Conservation (phyloP, 2,329 filamentous ascomycete genomes). For the Colletotrichum karsti region DNA sequence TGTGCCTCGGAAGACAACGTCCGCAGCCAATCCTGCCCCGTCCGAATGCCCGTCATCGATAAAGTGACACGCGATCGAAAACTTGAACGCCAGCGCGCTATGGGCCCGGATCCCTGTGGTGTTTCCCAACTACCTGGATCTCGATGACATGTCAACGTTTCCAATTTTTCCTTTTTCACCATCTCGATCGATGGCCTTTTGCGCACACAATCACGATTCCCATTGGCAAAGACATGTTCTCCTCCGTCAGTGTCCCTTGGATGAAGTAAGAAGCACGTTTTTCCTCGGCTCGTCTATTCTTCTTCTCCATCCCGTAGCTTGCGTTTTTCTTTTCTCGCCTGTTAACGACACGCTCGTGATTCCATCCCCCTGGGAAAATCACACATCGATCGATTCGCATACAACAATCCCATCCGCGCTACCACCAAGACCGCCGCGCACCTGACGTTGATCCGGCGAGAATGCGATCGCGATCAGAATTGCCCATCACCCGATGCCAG, state of each 20-base stretch:
- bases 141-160: conserved; percentile 20
- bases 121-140: background rate
- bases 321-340: background rate
- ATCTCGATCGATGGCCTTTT: background rate
- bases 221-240: background rate
- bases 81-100: background rate
- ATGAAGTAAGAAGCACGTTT: background rate
- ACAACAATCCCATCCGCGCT: background rate
- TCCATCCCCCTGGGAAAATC: background rate
- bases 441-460: background rate
- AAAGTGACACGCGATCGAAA: conserved; percentile 25
- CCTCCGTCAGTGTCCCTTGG: background rate
- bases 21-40: background rate
- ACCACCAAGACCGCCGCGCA: background rate
- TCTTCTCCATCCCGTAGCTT: background rate
- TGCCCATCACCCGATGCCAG: conserved; percentile 2
- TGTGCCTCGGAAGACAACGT: background rate
- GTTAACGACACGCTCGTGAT: background rate
- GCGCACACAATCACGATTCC: background rate
- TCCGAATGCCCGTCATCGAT: background rate
- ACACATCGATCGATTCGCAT: background rate
- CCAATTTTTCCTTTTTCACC: background rate
- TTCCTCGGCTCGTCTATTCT: background rate
- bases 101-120: background rate
- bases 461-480: background rate